Evolutionary conservation across 495 filamentous ascomycete genomes (phyloP).

Genomic region (Beverwykella pulmonaria): DNA sequence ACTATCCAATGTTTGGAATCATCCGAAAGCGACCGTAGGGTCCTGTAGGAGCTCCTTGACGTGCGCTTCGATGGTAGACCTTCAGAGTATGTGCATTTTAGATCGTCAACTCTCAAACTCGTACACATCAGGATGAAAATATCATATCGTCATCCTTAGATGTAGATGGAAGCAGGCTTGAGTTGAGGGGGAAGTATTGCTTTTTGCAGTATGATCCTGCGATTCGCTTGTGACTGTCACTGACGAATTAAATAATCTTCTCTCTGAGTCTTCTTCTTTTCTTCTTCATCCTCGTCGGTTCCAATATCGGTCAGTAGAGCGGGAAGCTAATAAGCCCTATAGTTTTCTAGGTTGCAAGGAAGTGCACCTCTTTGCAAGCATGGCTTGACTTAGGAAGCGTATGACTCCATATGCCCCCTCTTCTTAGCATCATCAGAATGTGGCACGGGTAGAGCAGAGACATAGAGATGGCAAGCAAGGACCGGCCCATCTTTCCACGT

Average conservation of each 20-base stretch:
- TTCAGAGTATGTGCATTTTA: not conserved
- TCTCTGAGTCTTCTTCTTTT: constrained; percentile 54
- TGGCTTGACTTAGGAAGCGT: too few species aligned
- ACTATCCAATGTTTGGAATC: not conserved
- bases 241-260: constrained; percentile 57
- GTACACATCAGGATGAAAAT: constrained; percentile 64
- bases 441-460: too few species aligned
- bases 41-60: not conserved
- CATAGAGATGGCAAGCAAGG: too few species aligned
- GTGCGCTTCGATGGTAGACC: not conserved
- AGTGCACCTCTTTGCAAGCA: not conserved
- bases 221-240: constrained; percentile 26
- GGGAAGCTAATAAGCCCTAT: not conserved
- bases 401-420: too few species aligned
- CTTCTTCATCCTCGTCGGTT: too few species aligned
- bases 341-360: not conserved
- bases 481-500: too few species aligned
- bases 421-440: too few species aligned
- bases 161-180: constrained; percentile 48
- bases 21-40: not conserved
- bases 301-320: too few species aligned
- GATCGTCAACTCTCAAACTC: too few species aligned
- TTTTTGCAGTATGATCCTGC: not conserved
- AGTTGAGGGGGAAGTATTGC: constrained; percentile 33
- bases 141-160: constrained; percentile 71